Percentiles rank a stretch among this genome's conserved stretches.
Conservation (phyloP, 164 flowering plant genomes). For the Berberis vulgaris region DNA sequence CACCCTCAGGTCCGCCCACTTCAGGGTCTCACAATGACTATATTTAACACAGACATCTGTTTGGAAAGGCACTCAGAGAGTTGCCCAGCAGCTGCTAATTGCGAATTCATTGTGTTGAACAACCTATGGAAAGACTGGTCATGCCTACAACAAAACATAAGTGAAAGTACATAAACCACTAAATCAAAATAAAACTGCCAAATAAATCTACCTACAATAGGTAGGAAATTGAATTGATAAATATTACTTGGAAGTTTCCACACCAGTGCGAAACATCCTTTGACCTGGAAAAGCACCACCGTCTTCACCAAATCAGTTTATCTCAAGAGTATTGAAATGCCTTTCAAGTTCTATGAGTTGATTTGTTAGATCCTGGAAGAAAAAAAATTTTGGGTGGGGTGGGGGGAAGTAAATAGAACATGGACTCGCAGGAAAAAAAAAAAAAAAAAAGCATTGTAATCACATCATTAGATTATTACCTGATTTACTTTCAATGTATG, state of each 20-base stretch:
- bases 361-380: constrained; percentile 55
- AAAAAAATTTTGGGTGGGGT: too few species aligned
- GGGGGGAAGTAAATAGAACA: not conserved
- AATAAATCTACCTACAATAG: too few species aligned
- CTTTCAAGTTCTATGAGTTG: constrained; percentile 74
- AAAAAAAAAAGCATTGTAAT: not conserved
- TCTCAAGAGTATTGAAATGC: constrained; percentile 52
- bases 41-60: constrained; percentile 56
- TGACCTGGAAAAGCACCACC: too few species aligned
- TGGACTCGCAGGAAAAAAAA: too few species aligned
- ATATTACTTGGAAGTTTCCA: too few species aligned
- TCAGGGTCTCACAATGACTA: constrained; percentile 4
- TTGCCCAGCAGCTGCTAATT: constrained; percentile 71
- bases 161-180: too few species aligned
- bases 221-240: too few species aligned
- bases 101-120: constrained; percentile 66
- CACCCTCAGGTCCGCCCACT: too few species aligned
- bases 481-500: constrained; percentile 49
- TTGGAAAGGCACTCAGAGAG: constrained; percentile 83
- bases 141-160: constrained; percentile 34
- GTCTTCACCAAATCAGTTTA: too few species aligned
- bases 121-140: constrained; percentile 57
- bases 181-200: too few species aligned
- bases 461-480: constrained; percentile 22
- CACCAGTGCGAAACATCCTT: too few species aligned